Base-by-base conservation (phyloP, 2,329 filamentous ascomycete genomes). In the Daldinia sp. region DNA sequence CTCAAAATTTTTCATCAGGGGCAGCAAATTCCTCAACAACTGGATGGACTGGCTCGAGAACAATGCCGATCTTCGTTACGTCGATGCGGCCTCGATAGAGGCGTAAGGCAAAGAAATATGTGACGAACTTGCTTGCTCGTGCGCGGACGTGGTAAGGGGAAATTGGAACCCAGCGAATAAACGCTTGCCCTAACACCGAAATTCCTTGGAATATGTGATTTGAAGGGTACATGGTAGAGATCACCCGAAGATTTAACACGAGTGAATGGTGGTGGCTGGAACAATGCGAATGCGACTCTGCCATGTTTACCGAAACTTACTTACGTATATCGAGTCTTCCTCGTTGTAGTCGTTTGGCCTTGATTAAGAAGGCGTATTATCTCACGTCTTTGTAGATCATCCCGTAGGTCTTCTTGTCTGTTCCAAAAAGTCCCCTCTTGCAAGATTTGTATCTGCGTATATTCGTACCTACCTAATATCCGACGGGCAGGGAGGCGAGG, bases 11-110 rank as follows among this genome's bases (percentile, higher is more conserved):
- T 37, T 33, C 33, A 46, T 23, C 65, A 97, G 93, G 81, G 94
- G 94, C 26, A 94, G 92, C 80, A 85, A 85, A 65, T 98, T 97
- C 78, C 85, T 98, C 69, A 94, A 93, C 80, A 86, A 86, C 69
- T 98, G 95, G 96, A 97, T 98, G 93, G 88, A 86, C 9, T 95
- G 92, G 79, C 84, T 98, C 33, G 95, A 98, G 80, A 93, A 97
- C 71, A 85, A 97, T 75, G 92, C 94, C 6, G 95, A 98, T 81
- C 82, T 98, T 73, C 86, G 96, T 77, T 98, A 98, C 81, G 93
- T 95, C 2, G 92, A 96, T 77, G 77, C 89, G 42, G 63, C 71
- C 51, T 76, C 75, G 28, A 67, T 76, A 39, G 74, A 74, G 26
- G 63, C 72, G 63, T 77, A 74, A 78, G 55, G 53, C 28, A 42